A percentile compares a stretch with the other conserved stretches of the same genome.
These are phyloP conservation scores for Parastagonospora nodorum DNA, from an alignment of 2,329 filamentous ascomycete species.

Conservation along the genomic window DNA sequence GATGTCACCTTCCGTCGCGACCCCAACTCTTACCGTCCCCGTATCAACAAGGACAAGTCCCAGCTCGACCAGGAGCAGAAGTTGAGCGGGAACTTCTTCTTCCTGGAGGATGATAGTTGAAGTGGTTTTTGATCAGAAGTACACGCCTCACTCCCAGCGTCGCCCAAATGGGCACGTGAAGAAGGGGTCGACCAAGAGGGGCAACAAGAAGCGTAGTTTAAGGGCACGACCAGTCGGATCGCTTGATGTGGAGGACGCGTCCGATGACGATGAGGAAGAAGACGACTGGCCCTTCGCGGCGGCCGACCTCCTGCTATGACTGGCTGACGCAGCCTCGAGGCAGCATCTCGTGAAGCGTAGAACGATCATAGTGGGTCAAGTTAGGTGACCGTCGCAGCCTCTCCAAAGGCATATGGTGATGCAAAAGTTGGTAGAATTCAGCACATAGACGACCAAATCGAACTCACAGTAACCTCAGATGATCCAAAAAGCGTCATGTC, in stretches of 20 bases:
- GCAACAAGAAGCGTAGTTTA: slow-evolving; percentile 42
- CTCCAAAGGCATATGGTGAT: not conserved
- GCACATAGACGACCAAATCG: not conserved
- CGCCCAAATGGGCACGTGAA: slow-evolving; percentile 48
- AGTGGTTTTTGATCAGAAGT: slow-evolving; percentile 63
- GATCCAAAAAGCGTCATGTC: too few species aligned
- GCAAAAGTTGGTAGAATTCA: not conserved
- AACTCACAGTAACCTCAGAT: too few species aligned
- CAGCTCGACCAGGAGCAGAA: slow-evolving; percentile 99
- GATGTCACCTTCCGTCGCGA: slow-evolving; percentile 99
- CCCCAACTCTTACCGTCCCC: slow-evolving; percentile 91
- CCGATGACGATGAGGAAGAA: slow-evolving; percentile 67
- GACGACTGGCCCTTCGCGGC: slow-evolving; percentile 63
- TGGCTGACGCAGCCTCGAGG: not conserved
- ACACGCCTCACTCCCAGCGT: slow-evolving; percentile 42
- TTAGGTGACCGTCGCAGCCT: slow-evolving; percentile 55
- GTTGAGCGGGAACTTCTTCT: slow-evolving; percentile 92
- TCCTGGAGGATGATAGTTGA: slow-evolving; percentile 85
- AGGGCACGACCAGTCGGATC: slow-evolving; percentile 39
- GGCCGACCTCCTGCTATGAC: slow-evolving; percentile 59
- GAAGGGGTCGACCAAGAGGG: slow-evolving; percentile 44
- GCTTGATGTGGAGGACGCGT: slow-evolving; percentile 60
- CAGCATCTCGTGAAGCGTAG: not conserved
- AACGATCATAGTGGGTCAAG: slow-evolving; percentile 53
- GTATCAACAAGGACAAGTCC: slow-evolving; percentile 96